A percentile compares a stretch with the other conserved stretches of the same genome.
Conservation (phyloP, 352 stramenopile genomes). For the Pythium phragmiticola region DNA sequence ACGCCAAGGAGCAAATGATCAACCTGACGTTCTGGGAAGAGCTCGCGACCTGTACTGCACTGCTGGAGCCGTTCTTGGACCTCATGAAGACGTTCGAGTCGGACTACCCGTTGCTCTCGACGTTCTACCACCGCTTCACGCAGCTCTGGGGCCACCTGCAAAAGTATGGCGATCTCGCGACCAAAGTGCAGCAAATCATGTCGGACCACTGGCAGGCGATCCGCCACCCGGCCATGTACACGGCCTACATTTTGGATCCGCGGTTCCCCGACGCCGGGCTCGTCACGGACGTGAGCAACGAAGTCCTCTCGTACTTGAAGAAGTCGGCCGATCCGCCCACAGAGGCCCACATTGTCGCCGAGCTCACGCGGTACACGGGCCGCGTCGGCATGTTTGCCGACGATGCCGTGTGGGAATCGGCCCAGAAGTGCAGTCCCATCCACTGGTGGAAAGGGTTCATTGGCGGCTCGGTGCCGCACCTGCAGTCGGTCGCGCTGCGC, state of each 20-base stretch:
- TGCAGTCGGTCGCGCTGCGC: slow-evolving; percentile 60
- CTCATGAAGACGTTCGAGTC: slow-evolving; percentile 64
- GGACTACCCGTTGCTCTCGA: slow-evolving; percentile 61
- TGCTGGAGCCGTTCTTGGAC: slow-evolving; percentile 74
- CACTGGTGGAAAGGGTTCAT: slow-evolving; percentile 85
- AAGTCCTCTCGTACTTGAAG: slow-evolving; percentile 66
- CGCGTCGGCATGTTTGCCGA: slow-evolving; percentile 64
- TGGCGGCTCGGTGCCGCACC: slow-evolving; percentile 61
- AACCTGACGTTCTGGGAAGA: slow-evolving; percentile 58
- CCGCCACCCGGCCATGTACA: slow-evolving; percentile 73
- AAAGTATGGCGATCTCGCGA: slow-evolving; percentile 46
- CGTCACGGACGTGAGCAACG: slow-evolving; percentile 50
- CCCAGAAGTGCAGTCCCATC: slow-evolving; percentile 66
- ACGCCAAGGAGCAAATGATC: slow-evolving; percentile 46
- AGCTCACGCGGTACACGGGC: slow-evolving; percentile 68
- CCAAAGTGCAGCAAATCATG: slow-evolving; percentile 58
- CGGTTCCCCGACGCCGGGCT: slow-evolving; percentile 56
- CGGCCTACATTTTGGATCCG: slow-evolving; percentile 74
- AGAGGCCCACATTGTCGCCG: slow-evolving; percentile 54
- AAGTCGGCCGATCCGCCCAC: slow-evolving; percentile 35
- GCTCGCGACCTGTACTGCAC: slow-evolving; percentile 41
- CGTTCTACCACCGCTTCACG: slow-evolving; percentile 76
- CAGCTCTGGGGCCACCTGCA: slow-evolving; percentile 62
- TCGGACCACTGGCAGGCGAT: slow-evolving; percentile 56
- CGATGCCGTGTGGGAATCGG: slow-evolving; percentile 73